Evolutionary conservation across 495 filamentous ascomycete genomes (phyloP).

Genomic region (Talaromyces adpressus): DNA sequence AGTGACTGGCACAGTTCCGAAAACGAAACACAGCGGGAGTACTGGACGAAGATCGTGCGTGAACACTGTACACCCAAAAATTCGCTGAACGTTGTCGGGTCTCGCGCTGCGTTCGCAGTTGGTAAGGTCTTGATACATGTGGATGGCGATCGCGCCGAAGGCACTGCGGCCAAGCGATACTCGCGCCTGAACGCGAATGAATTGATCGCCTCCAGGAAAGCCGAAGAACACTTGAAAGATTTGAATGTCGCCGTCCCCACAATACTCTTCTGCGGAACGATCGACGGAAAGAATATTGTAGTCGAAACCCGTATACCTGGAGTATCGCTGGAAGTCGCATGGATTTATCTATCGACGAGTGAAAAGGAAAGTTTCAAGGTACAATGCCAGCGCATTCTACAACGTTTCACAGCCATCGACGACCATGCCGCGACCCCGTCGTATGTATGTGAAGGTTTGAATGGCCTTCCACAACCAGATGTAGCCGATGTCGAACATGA

Average conservation of each 20-base stretch:
- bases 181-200: slow-evolving; percentile 56
- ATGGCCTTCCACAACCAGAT: slow-evolving; percentile 22
- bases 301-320: slow-evolving; percentile 37
- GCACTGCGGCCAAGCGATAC: slow-evolving; percentile 22
- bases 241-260: slow-evolving; percentile 31
- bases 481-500: slow-evolving; percentile 20
- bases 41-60: slow-evolving; percentile 30
- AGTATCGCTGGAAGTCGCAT: slow-evolving; percentile 36
- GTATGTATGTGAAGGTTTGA: slow-evolving; percentile 32
- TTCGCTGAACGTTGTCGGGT: slow-evolving; percentile 26
- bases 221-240: slow-evolving; percentile 25
- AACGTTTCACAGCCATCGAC: slow-evolving; percentile 21
- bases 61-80: slow-evolving; percentile 26
- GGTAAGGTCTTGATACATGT: slow-evolving; percentile 34
- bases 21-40: slow-evolving; percentile 15
- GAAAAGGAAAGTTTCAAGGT: slow-evolving; percentile 28
- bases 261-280: slow-evolving; percentile 31
- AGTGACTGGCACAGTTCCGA: slow-evolving; percentile 29
- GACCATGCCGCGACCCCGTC: slow-evolving; percentile 22
- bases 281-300: slow-evolving; percentile 35
- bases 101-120: slow-evolving; percentile 30
- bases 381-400: slow-evolving; percentile 30
- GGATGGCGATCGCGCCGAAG: slow-evolving; percentile 23
- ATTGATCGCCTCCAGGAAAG: slow-evolving; percentile 30
- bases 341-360: slow-evolving; percentile 28